phyloP scores from a whole-genome alignment of 2,329 filamentous ascomycete species.

The Keithomyces neogunnii region DNA sequence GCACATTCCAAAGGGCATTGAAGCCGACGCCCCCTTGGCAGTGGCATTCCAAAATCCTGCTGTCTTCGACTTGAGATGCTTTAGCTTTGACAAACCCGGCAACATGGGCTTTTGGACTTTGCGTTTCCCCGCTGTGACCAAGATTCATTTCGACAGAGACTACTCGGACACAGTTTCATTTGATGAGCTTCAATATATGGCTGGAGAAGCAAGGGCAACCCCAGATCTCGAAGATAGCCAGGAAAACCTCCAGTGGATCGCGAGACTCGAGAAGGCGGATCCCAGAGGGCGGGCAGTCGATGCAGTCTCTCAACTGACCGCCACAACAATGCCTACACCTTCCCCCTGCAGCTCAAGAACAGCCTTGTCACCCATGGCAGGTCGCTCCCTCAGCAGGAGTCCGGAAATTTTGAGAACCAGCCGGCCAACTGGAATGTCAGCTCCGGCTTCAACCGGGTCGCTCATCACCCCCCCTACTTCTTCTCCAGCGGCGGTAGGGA shows the following conservation, averaged over 20 bases:
- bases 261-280: constrained; percentile 48
- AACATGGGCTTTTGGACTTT: constrained; percentile 65
- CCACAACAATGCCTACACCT: constrained; percentile 26
- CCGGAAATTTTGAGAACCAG: background rate
- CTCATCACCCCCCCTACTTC: constrained; percentile 9
- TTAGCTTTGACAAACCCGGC: constrained; percentile 65
- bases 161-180: constrained; percentile 63
- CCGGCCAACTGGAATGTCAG: background rate
- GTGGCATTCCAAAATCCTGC: constrained; percentile 60
- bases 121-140: constrained; percentile 67
- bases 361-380: background rate
- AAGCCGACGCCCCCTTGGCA: constrained; percentile 32
- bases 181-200: constrained; percentile 59
- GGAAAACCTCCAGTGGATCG: constrained; percentile 53
- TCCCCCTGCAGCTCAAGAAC: constrained; percentile 17
- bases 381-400: background rate
- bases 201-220: constrained; percentile 43
- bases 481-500: constrained; percentile 2
- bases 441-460: background rate
- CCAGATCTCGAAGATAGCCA: constrained; percentile 46
- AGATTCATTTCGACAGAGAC: constrained; percentile 68
- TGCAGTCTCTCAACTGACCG: constrained; percentile 35
- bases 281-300: constrained; percentile 34
- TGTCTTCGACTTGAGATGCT: constrained; percentile 73
- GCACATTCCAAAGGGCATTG: constrained; percentile 35